Evolutionary conservation across 305 asterid species (phyloP).

Genomic region (Fraxinus dipetala): DNA sequence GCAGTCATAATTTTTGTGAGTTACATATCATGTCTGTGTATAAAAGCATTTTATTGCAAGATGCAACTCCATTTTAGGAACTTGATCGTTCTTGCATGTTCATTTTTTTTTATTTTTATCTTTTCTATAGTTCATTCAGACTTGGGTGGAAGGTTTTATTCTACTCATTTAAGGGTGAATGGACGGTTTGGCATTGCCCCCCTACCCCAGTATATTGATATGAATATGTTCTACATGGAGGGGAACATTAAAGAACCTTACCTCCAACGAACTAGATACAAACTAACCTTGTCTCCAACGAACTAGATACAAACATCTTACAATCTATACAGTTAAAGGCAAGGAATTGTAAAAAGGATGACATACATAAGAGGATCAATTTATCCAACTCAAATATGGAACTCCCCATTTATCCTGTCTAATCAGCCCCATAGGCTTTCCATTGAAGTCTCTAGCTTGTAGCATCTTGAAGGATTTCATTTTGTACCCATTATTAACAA

Average conservation of each 20-base stretch:
- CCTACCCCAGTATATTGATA: neutral
- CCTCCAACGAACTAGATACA: neutral
- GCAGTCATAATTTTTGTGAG: neutral
- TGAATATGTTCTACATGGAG: neutral
- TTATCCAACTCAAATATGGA: neutral
- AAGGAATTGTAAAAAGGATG: neutral
- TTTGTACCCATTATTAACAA: neutral
- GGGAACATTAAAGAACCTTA: neutral
- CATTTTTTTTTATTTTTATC: neutral
- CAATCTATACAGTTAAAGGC: neutral
- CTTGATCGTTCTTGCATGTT: neutral
- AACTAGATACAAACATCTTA: neutral
- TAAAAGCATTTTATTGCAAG: neutral
- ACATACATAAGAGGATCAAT: neutral
- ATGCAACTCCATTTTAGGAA: neutral
- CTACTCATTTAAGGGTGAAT: neutral
- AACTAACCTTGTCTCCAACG: neutral
- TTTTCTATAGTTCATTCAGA: neutral
- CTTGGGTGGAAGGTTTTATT: neutral
- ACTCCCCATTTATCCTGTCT: neutral
- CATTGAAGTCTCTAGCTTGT: neutral
- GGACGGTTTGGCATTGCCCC: neutral
- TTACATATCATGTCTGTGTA: neutral
- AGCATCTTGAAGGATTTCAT: neutral
- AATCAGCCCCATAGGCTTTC: neutral